phyloP scores from a whole-genome alignment of 1,284 basidiomycete species.

The Ustilago lituana region DNA sequence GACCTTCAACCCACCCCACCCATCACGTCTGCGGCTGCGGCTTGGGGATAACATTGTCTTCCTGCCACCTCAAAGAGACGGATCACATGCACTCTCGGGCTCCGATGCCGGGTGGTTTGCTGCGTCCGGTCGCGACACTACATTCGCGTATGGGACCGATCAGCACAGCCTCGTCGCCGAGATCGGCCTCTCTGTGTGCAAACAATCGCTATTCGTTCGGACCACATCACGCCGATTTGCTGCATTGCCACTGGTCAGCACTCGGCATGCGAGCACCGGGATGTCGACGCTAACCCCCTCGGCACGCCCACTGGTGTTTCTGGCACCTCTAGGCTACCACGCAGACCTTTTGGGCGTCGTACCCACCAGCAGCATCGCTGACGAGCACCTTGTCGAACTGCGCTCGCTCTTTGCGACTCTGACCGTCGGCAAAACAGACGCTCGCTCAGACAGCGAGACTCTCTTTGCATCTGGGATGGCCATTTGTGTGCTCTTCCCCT shows the following conservation, averaged over 20 bases:
- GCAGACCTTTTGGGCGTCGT: slow-evolving; percentile 14
- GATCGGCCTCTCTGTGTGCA: slow-evolving; percentile 4
- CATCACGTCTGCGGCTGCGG: slow-evolving; percentile 6
- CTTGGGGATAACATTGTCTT: slow-evolving; percentile 19
- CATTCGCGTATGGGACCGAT: background rate
- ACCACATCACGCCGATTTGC: slow-evolving; percentile 13
- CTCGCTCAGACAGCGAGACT: background rate
- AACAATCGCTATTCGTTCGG: slow-evolving; percentile 3
- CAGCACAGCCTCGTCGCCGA: slow-evolving; percentile 7
- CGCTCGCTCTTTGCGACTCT: slow-evolving; percentile 2
- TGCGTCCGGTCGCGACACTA: background rate
- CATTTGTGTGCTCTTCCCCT: slow-evolving; percentile 8
- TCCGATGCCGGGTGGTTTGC: slow-evolving; percentile 13
- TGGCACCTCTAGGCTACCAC: slow-evolving; percentile 15
- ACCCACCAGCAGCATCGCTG: slow-evolving; percentile 1
- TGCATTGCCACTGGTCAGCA: slow-evolving; percentile 14
- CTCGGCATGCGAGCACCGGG: background rate
- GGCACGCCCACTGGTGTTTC: slow-evolving; percentile 3
- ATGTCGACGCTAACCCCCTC: background rate
- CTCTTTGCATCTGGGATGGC: slow-evolving; percentile 27
- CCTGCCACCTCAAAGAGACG: slow-evolving; percentile 4
- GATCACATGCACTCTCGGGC: background rate
- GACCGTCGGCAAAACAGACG: background rate
- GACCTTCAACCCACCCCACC: too few species aligned
- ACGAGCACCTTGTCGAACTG: slow-evolving; percentile 18